phyloP scores from a whole-genome alignment of 345 rosid species.

The Lepidium sativum region DNA sequence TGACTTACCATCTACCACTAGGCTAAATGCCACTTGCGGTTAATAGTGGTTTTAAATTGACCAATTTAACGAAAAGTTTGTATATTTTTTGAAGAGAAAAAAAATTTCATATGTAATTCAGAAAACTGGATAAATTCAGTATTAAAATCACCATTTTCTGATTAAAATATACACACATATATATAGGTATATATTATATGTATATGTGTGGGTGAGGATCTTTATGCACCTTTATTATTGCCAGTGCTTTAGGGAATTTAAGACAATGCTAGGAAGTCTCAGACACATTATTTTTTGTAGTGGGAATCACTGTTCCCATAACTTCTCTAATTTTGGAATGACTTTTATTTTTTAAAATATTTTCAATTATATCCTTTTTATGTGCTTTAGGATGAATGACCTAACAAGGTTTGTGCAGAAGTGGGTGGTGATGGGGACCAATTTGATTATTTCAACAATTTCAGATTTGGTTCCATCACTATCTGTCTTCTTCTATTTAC shows the following conservation, averaged over 20 bases:
- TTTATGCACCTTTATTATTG: slow-evolving; percentile 16
- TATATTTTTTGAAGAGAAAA: no score
- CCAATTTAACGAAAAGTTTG: no score
- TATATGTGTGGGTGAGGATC: slow-evolving; percentile 5
- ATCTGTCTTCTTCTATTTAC: slow-evolving; percentile 6
- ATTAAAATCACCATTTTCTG: no score
- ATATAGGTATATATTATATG: neutral
- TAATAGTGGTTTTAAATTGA: no score
- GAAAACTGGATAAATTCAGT: no score
- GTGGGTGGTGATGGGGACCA: slow-evolving; percentile 31
- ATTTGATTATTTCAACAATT: slow-evolving; percentile 29
- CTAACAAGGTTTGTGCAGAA: slow-evolving; percentile 28
- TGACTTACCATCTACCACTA: no score
- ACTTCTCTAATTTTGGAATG: slow-evolving; percentile 4
- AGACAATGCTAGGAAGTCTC: slow-evolving; percentile 27
- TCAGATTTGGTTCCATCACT: slow-evolving; percentile 29
- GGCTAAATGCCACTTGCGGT: no score
- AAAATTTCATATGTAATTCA: no score
- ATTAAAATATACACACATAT: no score
- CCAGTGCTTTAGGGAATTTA: slow-evolving; percentile 33
- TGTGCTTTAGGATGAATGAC: slow-evolving; percentile 23
- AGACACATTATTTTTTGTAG: slow-evolving; percentile 26
- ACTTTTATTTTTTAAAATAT: neutral
- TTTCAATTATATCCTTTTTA: neutral
- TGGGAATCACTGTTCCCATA: slow-evolving; percentile 31